Conservation (phyloP, 2,329 filamentous ascomycete genomes). For the Knufia fluminis region DNA sequence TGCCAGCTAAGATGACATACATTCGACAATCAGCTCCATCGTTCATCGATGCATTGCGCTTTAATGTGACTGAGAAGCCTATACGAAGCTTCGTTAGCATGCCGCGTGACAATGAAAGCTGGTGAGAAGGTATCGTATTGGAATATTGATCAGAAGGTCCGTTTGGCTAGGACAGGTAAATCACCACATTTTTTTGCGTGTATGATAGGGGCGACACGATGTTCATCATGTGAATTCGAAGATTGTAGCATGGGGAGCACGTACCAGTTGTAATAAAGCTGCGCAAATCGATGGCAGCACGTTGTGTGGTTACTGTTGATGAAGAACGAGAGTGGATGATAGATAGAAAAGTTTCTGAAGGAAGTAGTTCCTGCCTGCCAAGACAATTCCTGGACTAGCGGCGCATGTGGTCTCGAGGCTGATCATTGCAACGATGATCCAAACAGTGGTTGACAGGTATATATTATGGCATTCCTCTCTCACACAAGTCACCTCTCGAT, state of each 20-base stretch:
- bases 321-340: neutral
- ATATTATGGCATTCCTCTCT: neutral
- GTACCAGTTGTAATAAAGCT: neutral
- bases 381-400: neutral
- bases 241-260: neutral
- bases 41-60: neutral
- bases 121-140: constrained; percentile 8
- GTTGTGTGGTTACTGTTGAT: neutral
- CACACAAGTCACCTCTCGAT: neutral
- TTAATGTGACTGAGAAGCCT: neutral
- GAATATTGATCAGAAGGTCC: constrained; percentile 44
- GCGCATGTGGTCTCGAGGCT: neutral
- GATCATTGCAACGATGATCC: neutral
- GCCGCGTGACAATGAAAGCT: neutral
- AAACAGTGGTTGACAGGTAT: neutral
- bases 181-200: constrained; percentile 42
- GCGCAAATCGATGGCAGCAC: neutral
- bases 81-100: neutral
- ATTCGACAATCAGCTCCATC: neutral
- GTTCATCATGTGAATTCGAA: constrained; percentile 42
- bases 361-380: neutral
- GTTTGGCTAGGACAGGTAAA: constrained; percentile 54
- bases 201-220: constrained; percentile 57
- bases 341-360: neutral
- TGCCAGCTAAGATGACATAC: neutral